phyloP scores from a whole-genome alignment of 306 rosid species.

The Geum urbanum region DNA sequence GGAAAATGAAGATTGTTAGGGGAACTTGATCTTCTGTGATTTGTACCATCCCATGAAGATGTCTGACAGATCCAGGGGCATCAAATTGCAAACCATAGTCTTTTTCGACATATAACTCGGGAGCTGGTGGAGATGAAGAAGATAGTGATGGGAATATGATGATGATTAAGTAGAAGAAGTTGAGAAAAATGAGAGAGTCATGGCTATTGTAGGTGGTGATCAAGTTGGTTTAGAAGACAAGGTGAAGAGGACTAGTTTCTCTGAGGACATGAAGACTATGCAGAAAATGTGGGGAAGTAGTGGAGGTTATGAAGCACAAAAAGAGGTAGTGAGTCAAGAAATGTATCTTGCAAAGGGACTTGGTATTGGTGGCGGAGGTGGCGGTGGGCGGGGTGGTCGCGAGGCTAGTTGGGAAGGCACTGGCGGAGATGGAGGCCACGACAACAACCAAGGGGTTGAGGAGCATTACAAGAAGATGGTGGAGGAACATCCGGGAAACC shows the following conservation, averaged over 20 bases:
- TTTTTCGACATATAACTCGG: conserved; percentile 22
- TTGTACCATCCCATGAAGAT: conserved; percentile 23
- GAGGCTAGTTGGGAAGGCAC: conserved; percentile 32
- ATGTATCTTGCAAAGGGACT: conserved; percentile 56
- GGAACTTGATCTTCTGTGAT: conserved; percentile 37
- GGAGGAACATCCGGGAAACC: conserved; percentile 68
- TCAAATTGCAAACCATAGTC: conserved; percentile 54
- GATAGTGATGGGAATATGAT: conserved; percentile 40
- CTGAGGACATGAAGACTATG: conserved; percentile 31
- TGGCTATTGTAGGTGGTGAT: conserved; percentile 14
- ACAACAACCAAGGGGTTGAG: conserved; percentile 43
- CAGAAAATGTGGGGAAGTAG: conserved; percentile 30
- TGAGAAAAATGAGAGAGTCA: conserved; percentile 14
- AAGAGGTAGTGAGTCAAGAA: conserved; percentile 27
- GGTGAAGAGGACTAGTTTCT: conserved; percentile 24
- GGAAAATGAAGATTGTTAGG: conserved; percentile 60
- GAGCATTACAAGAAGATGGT: conserved; percentile 67
- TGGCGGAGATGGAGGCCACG: conserved; percentile 57
- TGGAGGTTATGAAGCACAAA: conserved; percentile 27
- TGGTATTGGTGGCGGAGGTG: conserved; percentile 40
- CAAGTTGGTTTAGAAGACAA: conserved; percentile 16
- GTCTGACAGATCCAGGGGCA: conserved; percentile 27
- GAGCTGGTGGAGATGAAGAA: conserved; percentile 43
- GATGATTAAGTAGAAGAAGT: conserved; percentile 24
- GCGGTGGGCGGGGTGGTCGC: conserved; percentile 28